Conservation (phyloP, 2,329 filamentous ascomycete genomes). For the Colletotrichum chrysophilum region DNA sequence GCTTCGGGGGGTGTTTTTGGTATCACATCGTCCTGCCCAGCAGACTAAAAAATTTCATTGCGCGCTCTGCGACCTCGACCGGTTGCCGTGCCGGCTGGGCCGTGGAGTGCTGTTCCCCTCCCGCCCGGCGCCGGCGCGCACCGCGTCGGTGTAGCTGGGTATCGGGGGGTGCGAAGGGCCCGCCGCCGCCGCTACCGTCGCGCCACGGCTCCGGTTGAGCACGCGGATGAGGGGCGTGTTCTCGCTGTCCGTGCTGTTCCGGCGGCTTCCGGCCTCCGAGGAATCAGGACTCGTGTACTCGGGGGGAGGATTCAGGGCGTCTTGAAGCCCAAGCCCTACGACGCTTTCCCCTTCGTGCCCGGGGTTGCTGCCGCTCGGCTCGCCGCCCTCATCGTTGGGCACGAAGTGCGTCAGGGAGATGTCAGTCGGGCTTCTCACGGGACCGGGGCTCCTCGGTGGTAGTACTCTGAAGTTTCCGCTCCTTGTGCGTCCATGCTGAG, state of each 20-base stretch:
- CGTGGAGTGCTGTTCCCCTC: constrained; percentile 45
- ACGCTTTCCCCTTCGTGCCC: constrained; percentile 32
- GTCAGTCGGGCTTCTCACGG: constrained; percentile 89
- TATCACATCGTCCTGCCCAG: constrained; percentile 20
- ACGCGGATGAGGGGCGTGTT: constrained; percentile 56
- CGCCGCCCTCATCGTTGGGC: constrained; percentile 73
- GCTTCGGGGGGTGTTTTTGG: neutral
- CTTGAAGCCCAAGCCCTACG: constrained; percentile 54
- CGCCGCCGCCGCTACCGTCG: constrained; percentile 47
- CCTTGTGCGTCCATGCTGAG: constrained; percentile 74
- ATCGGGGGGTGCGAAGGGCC: constrained; percentile 66
- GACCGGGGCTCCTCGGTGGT: constrained; percentile 84
- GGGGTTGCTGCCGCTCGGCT: constrained; percentile 56
- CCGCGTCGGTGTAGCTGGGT: constrained; percentile 81
- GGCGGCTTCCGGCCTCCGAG: constrained; percentile 60
- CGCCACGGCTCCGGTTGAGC: constrained; percentile 55
- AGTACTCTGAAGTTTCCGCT: constrained; percentile 81
- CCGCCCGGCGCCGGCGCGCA: constrained; percentile 58
- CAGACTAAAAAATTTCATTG: constrained; percentile 18
- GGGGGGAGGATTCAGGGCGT: constrained; percentile 68
- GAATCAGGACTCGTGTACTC: constrained; percentile 72
- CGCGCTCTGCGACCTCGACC: constrained; percentile 23
- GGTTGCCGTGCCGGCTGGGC: constrained; percentile 11
- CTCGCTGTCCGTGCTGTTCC: constrained; percentile 64
- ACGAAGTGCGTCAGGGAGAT: constrained; percentile 91